These are phyloP conservation scores for Nakazawaea ishiwadae DNA, from an alignment of 805 yeast species.

Conservation along the genomic window DNA sequence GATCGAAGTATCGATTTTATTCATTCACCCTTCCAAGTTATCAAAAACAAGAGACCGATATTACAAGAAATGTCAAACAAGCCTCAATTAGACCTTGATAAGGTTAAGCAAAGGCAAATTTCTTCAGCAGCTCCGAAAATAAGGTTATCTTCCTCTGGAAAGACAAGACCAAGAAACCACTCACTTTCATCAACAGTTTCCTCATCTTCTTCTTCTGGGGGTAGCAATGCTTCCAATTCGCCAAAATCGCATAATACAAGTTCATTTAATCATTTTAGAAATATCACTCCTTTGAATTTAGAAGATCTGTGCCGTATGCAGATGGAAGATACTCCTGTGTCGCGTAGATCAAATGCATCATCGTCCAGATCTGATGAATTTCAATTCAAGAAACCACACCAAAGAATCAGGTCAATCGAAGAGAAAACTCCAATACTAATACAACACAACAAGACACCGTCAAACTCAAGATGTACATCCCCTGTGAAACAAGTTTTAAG, in stretches of 20 bases:
- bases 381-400: conserved; percentile 12
- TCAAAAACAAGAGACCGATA: not conserved
- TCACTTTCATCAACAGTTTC: not conserved
- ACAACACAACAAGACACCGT: conserved; percentile 5
- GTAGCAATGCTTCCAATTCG: not conserved
- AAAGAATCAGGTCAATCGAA: conserved; percentile 7
- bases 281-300: conserved; percentile 12
- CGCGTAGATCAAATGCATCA: not conserved
- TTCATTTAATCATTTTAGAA: conserved; percentile 3
- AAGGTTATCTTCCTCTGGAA: not conserved
- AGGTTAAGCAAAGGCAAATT: not conserved
- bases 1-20: conserved; percentile 3
- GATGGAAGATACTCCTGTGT: conserved; percentile 11
- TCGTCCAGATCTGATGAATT: not conserved
- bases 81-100: not conserved
- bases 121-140: too few species aligned
- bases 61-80: not conserved
- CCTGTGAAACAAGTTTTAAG: conserved; percentile 6
- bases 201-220: not conserved
- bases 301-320: conserved; percentile 6
- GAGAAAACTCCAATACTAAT: conserved; percentile 2
- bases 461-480: conserved; percentile 9
- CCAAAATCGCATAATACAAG: not conserved
- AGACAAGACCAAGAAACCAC: not conserved
- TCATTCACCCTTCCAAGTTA: conserved; percentile 9